These are phyloP conservation scores for Gracilariopsis chorda DNA, from an alignment of 23 red algal genomes.

Conservation along the genomic window DNA sequence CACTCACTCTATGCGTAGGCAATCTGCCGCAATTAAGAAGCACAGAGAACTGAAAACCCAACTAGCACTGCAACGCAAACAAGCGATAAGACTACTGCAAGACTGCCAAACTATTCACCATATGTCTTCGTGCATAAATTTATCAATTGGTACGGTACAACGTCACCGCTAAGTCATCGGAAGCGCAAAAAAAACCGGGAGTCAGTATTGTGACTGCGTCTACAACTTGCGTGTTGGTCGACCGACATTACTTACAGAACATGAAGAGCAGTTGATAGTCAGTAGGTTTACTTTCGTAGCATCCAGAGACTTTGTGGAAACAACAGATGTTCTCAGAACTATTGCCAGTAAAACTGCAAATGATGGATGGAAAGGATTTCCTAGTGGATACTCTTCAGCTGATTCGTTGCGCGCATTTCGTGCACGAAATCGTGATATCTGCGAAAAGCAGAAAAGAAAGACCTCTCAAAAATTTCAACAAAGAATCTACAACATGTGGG, in stretches of 20 bases:
- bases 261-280: neutral
- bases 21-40: no score
- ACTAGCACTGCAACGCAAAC: neutral
- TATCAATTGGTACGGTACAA: neutral
- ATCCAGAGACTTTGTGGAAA: neutral
- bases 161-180: no score
- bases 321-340: neutral
- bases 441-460: constrained; percentile 2
- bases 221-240: neutral
- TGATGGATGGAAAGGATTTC: neutral
- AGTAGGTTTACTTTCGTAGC: neutral
- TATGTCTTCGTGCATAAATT: neutral
- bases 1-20: no score
- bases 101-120: neutral
- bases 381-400: neutral
- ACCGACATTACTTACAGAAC: neutral
- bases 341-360: neutral
- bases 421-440: neutral
- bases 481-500: neutral
- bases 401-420: neutral
- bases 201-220: no score
- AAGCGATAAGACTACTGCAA: neutral
- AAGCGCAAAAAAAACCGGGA: no score
- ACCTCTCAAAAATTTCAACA: neutral
- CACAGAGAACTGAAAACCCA: neutral